phyloP scores from a whole-genome alignment of 495 filamentous ascomycete species.

The Trichoderma gamsii region DNA sequence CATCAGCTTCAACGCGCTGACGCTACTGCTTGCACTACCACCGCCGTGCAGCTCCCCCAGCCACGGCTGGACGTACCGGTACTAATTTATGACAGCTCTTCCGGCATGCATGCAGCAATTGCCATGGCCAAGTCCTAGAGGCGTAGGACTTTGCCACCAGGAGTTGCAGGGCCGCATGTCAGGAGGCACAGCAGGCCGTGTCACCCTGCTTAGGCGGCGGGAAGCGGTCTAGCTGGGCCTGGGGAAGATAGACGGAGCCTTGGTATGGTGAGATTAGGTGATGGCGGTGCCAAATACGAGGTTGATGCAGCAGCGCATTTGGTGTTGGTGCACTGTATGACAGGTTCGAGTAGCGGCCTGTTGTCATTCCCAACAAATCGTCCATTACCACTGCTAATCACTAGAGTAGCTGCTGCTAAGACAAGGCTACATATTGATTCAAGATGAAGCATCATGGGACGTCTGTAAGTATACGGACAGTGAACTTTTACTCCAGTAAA shows the following conservation, averaged over 20 bases:
- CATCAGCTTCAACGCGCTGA: background rate
- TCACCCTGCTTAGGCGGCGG: constrained; percentile 9
- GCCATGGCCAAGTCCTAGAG: constrained; percentile 1
- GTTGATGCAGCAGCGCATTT: no score
- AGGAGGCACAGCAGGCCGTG: constrained; percentile 12
- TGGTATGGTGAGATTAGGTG: background rate
- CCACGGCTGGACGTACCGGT: background rate
- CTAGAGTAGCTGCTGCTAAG: background rate
- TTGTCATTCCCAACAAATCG: background rate
- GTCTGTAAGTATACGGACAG: no score
- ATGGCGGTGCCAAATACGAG: background rate
- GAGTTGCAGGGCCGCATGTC: background rate
- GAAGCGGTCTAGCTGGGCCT: constrained; percentile 10
- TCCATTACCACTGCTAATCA: background rate
- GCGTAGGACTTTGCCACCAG: constrained; percentile 13
- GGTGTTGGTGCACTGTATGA: no score
- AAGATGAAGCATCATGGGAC: no score
- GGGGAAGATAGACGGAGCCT: background rate
- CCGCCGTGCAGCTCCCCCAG: background rate
- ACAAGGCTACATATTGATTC: background rate
- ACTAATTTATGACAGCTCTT: constrained; percentile 1
- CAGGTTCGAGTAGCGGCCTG: no score
- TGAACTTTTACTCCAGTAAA: no score
- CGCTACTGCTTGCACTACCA: background rate
- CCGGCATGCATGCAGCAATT: background rate